Conservation (phyloP, 768 basidiomycete genomes). For the Hirschioporus abietinus region DNA sequence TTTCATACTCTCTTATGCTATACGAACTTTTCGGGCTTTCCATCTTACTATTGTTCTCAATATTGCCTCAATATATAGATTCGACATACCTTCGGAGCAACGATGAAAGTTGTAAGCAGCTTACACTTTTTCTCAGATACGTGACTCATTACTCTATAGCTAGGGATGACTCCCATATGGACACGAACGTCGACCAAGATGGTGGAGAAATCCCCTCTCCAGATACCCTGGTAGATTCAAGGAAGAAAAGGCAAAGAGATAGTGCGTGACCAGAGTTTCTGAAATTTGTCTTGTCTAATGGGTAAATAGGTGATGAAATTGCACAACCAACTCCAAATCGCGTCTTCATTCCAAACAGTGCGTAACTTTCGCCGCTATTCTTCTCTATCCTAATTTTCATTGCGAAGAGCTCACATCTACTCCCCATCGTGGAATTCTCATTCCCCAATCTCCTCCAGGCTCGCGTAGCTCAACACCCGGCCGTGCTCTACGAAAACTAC, state of each 20-base stretch:
- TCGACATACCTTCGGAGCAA: neutral
- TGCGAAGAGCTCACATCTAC: neutral
- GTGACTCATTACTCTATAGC: neutral
- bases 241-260: neutral
- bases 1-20: neutral
- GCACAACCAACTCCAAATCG: neutral
- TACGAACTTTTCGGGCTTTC: neutral
- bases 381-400: neutral
- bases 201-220: neutral
- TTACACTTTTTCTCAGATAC: neutral
- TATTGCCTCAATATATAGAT: neutral
- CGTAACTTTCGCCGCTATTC: neutral
- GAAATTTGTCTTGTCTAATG: neutral
- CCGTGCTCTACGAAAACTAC: conserved; percentile 47
- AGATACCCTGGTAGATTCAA: neutral
- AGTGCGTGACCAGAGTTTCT: neutral
- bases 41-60: neutral
- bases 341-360: neutral
- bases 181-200: neutral
- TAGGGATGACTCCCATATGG: neutral
- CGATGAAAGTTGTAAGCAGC: neutral
- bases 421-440: neutral
- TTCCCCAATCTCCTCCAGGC: neutral
- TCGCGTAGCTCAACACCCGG: conserved; percentile 16
- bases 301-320: neutral